A percentile compares a stretch with the other conserved stretches of the same genome.
phyloP scores from a whole-genome alignment of 495 filamentous ascomycete species.

The Penicillium cataractarum region DNA sequence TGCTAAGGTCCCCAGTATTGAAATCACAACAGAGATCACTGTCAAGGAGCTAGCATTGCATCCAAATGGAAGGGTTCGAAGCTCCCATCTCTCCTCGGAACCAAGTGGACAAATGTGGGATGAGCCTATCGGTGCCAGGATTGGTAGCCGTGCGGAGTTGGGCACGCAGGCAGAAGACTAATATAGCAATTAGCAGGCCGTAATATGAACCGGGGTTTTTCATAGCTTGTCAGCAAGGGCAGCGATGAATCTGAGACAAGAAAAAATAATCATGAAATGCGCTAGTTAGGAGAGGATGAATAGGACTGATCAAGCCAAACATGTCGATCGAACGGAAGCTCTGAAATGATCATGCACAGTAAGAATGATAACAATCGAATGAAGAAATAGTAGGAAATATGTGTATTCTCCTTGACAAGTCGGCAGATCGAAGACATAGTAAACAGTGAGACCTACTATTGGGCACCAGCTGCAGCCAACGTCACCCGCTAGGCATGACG shows the following conservation, averaged over 20 bases:
- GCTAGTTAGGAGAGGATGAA: not conserved
- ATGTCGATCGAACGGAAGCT: not conserved
- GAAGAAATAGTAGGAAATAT: not conserved
- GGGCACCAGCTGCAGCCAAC: constrained; percentile 58
- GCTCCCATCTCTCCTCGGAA: constrained; percentile 55
- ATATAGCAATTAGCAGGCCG: not conserved
- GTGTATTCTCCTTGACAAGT: too few relatives aligned
- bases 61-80: constrained; percentile 51
- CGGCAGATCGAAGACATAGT: constrained; percentile 3
- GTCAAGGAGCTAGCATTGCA: constrained; percentile 56
- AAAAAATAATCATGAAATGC: not conserved
- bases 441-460: constrained; percentile 43
- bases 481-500: constrained; percentile 41
- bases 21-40: constrained; percentile 44
- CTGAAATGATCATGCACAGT: not conserved
- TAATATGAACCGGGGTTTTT: too few relatives aligned
- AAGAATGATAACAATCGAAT: not conserved
- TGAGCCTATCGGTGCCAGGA: constrained; percentile 49
- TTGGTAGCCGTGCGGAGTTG: constrained; percentile 43
- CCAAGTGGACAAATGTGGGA: constrained; percentile 52
- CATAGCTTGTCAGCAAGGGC: not conserved
- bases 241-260: not conserved
- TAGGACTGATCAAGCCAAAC: not conserved
- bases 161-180: constrained; percentile 58
- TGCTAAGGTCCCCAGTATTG: constrained; percentile 41